Conservation (phyloP, 2,329 filamentous ascomycete species). For the Lasiodiplodia gonubiensis region DNA sequence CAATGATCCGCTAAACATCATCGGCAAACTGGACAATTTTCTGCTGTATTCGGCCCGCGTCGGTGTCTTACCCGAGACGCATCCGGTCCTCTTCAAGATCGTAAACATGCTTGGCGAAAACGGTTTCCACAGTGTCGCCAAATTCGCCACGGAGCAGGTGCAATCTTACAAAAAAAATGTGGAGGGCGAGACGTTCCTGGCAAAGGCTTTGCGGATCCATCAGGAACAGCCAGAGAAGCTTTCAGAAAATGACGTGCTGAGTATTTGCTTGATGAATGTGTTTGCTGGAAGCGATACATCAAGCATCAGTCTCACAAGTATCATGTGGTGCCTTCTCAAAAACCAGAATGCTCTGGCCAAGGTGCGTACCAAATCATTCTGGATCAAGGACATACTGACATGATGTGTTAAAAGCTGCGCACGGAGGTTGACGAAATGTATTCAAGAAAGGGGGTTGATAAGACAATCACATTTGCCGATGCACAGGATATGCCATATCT, state of each 20-base stretch:
- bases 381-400: not conserved
- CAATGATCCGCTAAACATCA: conserved; percentile 53
- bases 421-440: not conserved
- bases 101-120: conserved; percentile 37
- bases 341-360: conserved; percentile 36
- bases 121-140: not conserved
- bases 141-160: not conserved
- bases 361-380: not conserved
- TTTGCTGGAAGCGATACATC: conserved; percentile 55
- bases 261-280: conserved; percentile 43
- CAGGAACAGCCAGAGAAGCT: conserved; percentile 51
- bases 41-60: conserved; percentile 48
- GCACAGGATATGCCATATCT: conserved; percentile 36
- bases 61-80: conserved; percentile 52
- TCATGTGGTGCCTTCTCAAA: conserved; percentile 54
- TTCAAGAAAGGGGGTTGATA: no score
- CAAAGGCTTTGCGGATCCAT: conserved; percentile 51
- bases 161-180: not conserved
- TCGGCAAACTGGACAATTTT: conserved; percentile 46
- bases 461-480: not conserved
- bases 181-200: conserved; percentile 41
- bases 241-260: conserved; percentile 45
- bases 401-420: not conserved
- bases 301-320: conserved; percentile 53
- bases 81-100: conserved; percentile 39